Evolutionary conservation across 225 moss, liverwort and hornwort species (phyloP).

Genomic region (Bryum argenteum): DNA sequence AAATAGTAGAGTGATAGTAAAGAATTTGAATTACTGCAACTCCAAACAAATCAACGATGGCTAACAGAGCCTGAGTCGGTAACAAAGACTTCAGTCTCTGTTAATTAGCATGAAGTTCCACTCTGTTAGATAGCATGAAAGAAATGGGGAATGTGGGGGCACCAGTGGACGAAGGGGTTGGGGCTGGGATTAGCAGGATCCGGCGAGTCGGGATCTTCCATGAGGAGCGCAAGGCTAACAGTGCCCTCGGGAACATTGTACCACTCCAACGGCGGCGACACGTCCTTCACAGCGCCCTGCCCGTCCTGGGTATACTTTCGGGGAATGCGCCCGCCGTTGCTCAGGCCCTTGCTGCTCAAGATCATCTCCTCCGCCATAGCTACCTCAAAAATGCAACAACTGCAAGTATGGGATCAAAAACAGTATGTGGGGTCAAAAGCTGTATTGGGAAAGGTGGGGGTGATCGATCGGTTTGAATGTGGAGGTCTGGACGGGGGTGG

Average conservation of each 20-base stretch:
- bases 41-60: no score
- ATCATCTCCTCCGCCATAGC: constrained; percentile 48
- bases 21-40: no score
- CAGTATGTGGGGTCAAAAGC: no score
- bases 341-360: constrained; percentile 41
- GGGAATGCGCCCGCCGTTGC: constrained; percentile 64
- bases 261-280: constrained; percentile 88
- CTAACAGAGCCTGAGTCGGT: no score
- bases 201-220: constrained; percentile 71
- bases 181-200: constrained; percentile 52
- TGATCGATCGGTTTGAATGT: no score
- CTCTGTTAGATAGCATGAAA: no score
- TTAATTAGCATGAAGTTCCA: no score
- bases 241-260: constrained; percentile 76
- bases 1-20: neutral
- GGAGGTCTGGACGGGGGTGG: no score
- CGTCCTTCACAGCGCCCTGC: constrained; percentile 61
- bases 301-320: constrained; percentile 77
- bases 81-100: no score
- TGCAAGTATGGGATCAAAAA: neutral
- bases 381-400: neutral
- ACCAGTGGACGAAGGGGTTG: constrained; percentile 76
- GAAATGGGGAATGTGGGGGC: neutral
- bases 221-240: constrained; percentile 60
- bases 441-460: no score